Percentiles rank a stretch among this genome's conserved stretches.
These are phyloP conservation scores for Termitomyces sp. DNA, from an alignment of 768 basidiomycete species.

Conservation along the genomic window DNA sequence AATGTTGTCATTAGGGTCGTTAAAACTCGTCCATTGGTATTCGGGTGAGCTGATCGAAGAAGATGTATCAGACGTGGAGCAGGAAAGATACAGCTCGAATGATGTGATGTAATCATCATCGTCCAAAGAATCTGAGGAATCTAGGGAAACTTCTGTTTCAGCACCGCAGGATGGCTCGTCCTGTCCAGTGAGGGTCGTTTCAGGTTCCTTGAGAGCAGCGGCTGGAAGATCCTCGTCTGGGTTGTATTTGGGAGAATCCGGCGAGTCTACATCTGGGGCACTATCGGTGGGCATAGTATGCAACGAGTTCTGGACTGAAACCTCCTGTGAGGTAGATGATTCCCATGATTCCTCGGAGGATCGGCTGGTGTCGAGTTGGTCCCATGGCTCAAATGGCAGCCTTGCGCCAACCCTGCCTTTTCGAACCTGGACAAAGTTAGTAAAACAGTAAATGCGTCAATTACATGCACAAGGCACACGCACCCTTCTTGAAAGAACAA, in stretches of 20 bases:
- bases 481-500: slow-evolving; percentile 42
- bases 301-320: neutral
- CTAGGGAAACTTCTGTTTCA: slow-evolving; percentile 14
- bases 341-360: slow-evolving; percentile 12
- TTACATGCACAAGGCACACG: neutral
- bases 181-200: neutral
- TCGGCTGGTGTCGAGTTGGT: slow-evolving; percentile 22
- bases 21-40: slow-evolving; percentile 11
- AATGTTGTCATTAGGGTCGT: slow-evolving; percentile 10
- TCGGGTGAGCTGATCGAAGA: slow-evolving; percentile 25
- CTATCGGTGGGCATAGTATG: slow-evolving; percentile 11
- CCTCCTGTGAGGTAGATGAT: slow-evolving; percentile 12
- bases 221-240: slow-evolving; percentile 2
- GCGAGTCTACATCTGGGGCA: slow-evolving; percentile 14
- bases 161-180: slow-evolving; percentile 10
- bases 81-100: slow-evolving; percentile 32
- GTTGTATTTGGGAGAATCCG: slow-evolving; percentile 15
- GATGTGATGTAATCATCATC: slow-evolving; percentile 14
- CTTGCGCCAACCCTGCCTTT: slow-evolving; percentile 47
- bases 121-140: slow-evolving; percentile 6
- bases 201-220: neutral
- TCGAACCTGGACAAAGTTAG: slow-evolving; percentile 29
- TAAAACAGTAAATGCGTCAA: neutral
- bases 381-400: slow-evolving; percentile 52
- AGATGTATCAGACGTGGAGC: slow-evolving; percentile 32